Evolutionary conservation across 345 rosid genomes (phyloP).

Genomic region (Rhizophora apiculata): DNA sequence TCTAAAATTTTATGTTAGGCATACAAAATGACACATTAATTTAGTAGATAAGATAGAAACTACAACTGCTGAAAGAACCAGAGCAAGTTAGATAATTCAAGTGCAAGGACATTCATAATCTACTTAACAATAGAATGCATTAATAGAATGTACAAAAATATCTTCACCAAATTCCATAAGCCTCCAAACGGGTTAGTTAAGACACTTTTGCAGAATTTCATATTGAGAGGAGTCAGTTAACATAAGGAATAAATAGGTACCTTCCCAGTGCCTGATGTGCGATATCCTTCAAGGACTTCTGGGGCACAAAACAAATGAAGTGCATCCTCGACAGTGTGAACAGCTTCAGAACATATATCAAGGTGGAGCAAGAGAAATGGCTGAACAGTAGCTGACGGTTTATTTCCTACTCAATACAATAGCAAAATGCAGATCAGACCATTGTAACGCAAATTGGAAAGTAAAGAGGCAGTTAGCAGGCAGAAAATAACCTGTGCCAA

Average conservation of each 20-base stretch:
- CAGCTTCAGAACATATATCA: constrained; percentile 74
- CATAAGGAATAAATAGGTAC: constrained; percentile 31
- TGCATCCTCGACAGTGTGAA: constrained; percentile 73
- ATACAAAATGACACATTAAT: background rate
- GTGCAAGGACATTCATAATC: too few relatives aligned
- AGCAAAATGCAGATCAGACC: background rate
- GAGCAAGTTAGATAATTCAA: too few relatives aligned
- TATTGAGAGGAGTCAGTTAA: constrained; percentile 3
- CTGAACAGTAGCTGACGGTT: constrained; percentile 77
- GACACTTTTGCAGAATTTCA: background rate
- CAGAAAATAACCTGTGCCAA: too few relatives aligned
- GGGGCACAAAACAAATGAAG: constrained; percentile 71
- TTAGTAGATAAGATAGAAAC: background rate
- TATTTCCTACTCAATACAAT: constrained; percentile 52
- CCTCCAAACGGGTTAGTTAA: background rate
- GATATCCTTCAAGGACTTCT: constrained; percentile 87
- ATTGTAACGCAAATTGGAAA: background rate
- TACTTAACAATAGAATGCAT: too few relatives aligned
- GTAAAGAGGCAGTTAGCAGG: too few relatives aligned
- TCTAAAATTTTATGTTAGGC: too few relatives aligned
- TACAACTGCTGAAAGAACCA: too few relatives aligned
- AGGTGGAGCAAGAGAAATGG: constrained; percentile 86
- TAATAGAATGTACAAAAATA: background rate
- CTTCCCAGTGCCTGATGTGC: constrained; percentile 75
- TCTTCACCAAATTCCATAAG: background rate